phyloP scores from a whole-genome alignment of 345 rosid genomes.

The Hibiscus syriacus region DNA sequence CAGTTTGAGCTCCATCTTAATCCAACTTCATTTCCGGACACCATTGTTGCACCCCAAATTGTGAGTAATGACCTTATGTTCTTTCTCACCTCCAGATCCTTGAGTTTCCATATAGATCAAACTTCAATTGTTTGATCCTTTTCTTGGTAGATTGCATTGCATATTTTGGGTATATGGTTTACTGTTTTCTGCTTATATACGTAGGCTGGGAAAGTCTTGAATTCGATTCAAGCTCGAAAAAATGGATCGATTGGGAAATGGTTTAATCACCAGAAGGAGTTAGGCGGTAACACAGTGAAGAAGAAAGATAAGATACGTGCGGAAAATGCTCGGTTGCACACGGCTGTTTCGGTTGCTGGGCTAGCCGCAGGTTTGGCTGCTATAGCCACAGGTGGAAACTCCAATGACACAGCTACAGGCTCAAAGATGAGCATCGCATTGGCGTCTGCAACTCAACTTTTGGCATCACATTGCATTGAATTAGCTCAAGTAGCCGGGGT shows the following conservation, averaged over 20 bases:
- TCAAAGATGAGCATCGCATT: conserved; percentile 69
- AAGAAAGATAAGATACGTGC: conserved; percentile 74
- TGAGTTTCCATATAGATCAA: no score
- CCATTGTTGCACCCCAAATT: conserved; percentile 34
- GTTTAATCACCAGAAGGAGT: conserved; percentile 69
- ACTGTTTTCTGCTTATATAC: background rate
- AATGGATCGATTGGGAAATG: conserved; percentile 71
- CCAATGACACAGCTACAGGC: conserved; percentile 19
- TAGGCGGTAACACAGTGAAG: conserved; percentile 32
- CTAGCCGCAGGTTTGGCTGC: conserved; percentile 93
- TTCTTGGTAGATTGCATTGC: background rate
- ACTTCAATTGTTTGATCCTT: no score
- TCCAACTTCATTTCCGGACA: conserved; percentile 28
- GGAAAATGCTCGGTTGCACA: conserved; percentile 69
- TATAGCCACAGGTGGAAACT: conserved; percentile 51
- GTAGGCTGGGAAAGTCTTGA: conserved; percentile 50
- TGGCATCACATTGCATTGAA: conserved; percentile 89
- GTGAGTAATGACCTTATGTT: conserved; percentile 19
- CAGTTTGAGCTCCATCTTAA: conserved; percentile 26
- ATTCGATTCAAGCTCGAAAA: conserved; percentile 39
- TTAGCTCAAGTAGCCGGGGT: conserved; percentile 77
- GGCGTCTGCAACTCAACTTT: conserved; percentile 80
- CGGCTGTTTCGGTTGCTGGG: conserved; percentile 78
- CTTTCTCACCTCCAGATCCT: no score
- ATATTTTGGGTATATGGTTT: background rate